These are phyloP conservation scores for Crithidia thermophila DNA, from an alignment of 208 protist species.

Conservation along the genomic window DNA sequence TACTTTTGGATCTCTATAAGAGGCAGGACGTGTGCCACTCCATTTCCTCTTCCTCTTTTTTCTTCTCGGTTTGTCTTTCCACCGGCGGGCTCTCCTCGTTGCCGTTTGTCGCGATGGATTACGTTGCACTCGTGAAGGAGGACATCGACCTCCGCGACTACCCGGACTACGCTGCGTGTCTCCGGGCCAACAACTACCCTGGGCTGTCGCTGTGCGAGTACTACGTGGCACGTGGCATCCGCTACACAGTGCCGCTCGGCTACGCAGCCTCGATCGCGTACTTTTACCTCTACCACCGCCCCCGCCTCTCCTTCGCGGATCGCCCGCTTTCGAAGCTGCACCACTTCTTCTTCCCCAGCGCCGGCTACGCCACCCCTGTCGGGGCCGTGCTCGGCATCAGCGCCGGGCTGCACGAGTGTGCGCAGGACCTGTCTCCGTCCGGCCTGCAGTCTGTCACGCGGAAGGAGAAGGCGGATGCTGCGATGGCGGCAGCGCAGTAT, in stretches of 20 bases:
- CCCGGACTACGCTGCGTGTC: slow-evolving; percentile 42
- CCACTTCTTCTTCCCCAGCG: slow-evolving; percentile 84
- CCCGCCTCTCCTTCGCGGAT: slow-evolving; percentile 69
- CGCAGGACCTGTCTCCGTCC: slow-evolving; percentile 21
- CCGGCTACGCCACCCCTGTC: slow-evolving; percentile 63
- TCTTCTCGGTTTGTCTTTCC: too few species aligned
- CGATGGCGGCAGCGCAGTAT: slow-evolving; percentile 39
- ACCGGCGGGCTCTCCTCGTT: too few species aligned
- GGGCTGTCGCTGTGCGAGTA: slow-evolving; percentile 63
- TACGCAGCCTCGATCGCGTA: slow-evolving; percentile 56
- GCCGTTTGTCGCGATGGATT: slow-evolving; percentile 14
- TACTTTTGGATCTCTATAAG: too few species aligned
- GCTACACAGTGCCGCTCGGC: slow-evolving; percentile 44
- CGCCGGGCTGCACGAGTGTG: slow-evolving; percentile 39
- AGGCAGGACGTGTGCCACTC: too few species aligned
- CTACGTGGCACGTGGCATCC: slow-evolving; percentile 53
- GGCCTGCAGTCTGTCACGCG: slow-evolving; percentile 11
- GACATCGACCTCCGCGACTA: slow-evolving; percentile 51
- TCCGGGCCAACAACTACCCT: slow-evolving; percentile 29
- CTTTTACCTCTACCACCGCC: slow-evolving; percentile 68
- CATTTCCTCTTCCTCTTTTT: slow-evolving; percentile 23
- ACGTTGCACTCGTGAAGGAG: neutral
- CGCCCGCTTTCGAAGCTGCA: slow-evolving; percentile 58
- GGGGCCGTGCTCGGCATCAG: slow-evolving; percentile 43
- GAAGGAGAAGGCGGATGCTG: slow-evolving; percentile 35